Evolutionary conservation across 768 basidiomycete species (phyloP), one percentile per base, ranked within the genome.

Genomic region (Exsudoporus frostii): DNA sequence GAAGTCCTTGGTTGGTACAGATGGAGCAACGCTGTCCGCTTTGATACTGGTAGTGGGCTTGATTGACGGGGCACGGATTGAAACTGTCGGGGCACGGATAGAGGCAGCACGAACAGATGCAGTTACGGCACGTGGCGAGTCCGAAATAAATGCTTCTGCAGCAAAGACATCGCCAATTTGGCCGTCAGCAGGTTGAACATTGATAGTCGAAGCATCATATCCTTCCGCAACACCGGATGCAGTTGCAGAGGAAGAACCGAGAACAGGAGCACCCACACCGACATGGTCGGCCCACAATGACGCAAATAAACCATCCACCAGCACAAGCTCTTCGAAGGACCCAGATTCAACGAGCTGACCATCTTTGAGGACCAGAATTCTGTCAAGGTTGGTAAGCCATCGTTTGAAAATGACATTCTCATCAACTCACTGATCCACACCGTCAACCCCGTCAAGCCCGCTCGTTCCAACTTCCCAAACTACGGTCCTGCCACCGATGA

Each of bases 271-370:
- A 48, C 81, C 77, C 5, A 85, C 77, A 22, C 83, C 82, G 29
- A 88, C 75, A 63, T 95, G 90, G 65, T 91, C 84, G 1, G 88
- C 84, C 93, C 94, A 97, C 89, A 95, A 88, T 1, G 81, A 76
- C 13, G 90, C 87, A 61, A 93, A 94, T 36, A 83, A 64, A 46
- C 90, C 90, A 58, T 87, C 80, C 41, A 73, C 71, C 29, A 83
- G 82, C 42, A 94, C 71, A 30, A 97, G 76, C 55, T 94, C 90
- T 53, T 80, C 82, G 69, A 92, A 92, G 38, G 72, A 81, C 9
- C 92, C 92, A 54, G 81, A 81, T 69, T 98, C 96, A 36, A 88
- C 76, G 41, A 98, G 86, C 64, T 85, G 82, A 5, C 96, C 95
- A 64, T 97, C 88, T 60, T 90, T 89, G 54, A 98, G 82, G 24